Conservation (phyloP, 2,329 filamentous ascomycete species). For the Epichloe glyceriae region DNA sequence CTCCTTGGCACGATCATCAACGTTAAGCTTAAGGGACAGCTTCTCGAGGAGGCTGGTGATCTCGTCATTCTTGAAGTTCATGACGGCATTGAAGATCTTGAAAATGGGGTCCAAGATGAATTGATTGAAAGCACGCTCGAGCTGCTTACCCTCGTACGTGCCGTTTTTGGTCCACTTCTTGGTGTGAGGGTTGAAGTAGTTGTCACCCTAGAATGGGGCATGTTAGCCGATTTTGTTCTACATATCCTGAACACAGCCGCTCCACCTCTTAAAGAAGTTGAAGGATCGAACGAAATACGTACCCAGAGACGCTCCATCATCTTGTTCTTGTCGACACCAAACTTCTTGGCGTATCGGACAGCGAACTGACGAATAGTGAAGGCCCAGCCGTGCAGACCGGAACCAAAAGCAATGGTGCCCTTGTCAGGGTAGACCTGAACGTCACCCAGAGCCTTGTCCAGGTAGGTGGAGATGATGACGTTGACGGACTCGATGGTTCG, state of each 20-base stretch:
- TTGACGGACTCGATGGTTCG: conserved; percentile 99
- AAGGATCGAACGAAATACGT: conserved; percentile 20
- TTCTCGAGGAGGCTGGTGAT: conserved; percentile 72
- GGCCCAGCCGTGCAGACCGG: conserved; percentile 98
- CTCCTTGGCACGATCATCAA: conserved; percentile 83
- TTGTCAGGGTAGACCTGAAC: conserved; percentile 97
- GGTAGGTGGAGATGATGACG: conserved; percentile 99
- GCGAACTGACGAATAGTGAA: conserved; percentile 99
- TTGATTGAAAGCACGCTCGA: conserved; percentile 99
- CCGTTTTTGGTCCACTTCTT: conserved; percentile 98
- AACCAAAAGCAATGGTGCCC: conserved; percentile 97
- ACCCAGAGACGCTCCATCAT: conserved; percentile 99
- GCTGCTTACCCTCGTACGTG: conserved; percentile 70
- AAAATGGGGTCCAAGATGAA: conserved; percentile 99
- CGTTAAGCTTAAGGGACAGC: conserved; percentile 82
- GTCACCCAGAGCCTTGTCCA: conserved; percentile 92
- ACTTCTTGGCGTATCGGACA: conserved; percentile 95
- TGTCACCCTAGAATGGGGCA: conserved; percentile 54
- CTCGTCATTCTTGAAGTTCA: conserved; percentile 98
- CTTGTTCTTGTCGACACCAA: conserved; percentile 99
- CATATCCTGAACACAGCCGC: background rate
- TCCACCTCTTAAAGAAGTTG: too few species aligned
- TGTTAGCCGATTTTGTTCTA: conserved; percentile 9
- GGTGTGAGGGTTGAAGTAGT: conserved; percentile 99
- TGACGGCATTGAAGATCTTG: conserved; percentile 92